Conservation (phyloP, 441 rosid species). For the Mallotus repandus region DNA sequence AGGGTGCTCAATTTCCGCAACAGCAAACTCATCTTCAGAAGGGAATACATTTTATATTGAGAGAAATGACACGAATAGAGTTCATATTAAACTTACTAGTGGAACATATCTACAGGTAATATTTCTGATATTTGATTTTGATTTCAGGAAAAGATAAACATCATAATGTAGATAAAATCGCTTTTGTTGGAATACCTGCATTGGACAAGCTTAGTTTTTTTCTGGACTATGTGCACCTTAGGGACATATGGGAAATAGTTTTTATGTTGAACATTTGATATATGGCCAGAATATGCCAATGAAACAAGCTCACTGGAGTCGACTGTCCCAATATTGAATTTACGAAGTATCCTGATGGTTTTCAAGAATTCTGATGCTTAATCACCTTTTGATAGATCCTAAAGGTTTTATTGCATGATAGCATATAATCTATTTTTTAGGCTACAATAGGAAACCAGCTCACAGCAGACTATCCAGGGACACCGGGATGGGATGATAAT, state of each 20-base stretch:
- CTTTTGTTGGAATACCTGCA: background rate
- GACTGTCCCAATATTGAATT: background rate
- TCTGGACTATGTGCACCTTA: background rate
- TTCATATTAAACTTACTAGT: slow-evolving; percentile 48
- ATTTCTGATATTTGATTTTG: slow-evolving; percentile 5
- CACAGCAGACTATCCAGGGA: slow-evolving; percentile 61
- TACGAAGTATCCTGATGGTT: background rate
- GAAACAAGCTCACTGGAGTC: background rate
- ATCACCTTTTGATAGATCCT: slow-evolving; percentile 8
- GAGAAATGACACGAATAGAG: slow-evolving; percentile 41
- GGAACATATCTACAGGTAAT: slow-evolving; percentile 69
- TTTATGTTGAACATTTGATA: background rate
- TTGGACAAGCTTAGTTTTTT: no score
- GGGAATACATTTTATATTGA: slow-evolving; percentile 52
- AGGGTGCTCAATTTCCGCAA: slow-evolving; percentile 50
- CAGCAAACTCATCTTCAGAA: slow-evolving; percentile 45
- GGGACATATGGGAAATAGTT: background rate
- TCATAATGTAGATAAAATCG: background rate
- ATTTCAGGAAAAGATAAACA: slow-evolving; percentile 1
- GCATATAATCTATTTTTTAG: slow-evolving; percentile 40
- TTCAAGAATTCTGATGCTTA: slow-evolving; percentile 12
- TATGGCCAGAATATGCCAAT: background rate
- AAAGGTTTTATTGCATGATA: slow-evolving; percentile 23
- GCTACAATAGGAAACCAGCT: slow-evolving; percentile 54
- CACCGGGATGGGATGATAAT: slow-evolving; percentile 70